A percentile compares a stretch with the other conserved stretches of the same genome.
Evolutionary conservation across 352 stramenopile species (phyloP).

Genomic region (Globisporangium paroecandrum): DNA sequence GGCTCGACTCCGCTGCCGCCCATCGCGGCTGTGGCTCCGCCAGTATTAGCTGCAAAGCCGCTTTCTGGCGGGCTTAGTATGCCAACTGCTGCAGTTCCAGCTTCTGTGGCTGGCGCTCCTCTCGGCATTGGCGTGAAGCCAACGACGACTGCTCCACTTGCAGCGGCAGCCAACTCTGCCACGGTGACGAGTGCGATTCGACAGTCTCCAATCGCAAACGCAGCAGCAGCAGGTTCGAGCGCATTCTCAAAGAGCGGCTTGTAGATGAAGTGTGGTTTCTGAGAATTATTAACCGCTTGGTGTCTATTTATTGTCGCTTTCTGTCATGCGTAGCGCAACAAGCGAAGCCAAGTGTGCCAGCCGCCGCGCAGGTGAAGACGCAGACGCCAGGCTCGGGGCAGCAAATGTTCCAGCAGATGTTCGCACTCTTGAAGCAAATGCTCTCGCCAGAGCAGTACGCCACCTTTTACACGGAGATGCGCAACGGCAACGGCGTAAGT

Average conservation of each 20-base stretch:
- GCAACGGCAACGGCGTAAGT: constrained; percentile 69
- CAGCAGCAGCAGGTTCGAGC: not conserved
- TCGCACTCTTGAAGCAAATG: constrained; percentile 80
- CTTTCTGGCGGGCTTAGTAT: constrained; percentile 10
- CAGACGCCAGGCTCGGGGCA: constrained; percentile 58
- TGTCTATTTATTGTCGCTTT: not conserved
- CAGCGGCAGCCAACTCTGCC: not conserved
- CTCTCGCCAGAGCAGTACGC: constrained; percentile 81
- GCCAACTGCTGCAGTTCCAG: constrained; percentile 5
- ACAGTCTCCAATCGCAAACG: not conserved
- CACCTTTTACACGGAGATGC: constrained; percentile 76
- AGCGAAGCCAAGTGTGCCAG: not conserved
- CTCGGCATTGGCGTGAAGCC: constrained; percentile 14
- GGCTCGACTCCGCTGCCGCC: constrained; percentile 20
- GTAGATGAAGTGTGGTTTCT: not conserved
- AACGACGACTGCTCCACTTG: constrained; percentile 1
- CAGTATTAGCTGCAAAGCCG: constrained; percentile 6
- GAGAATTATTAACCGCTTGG: not conserved
- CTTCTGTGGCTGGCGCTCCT: not conserved
- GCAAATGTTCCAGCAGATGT: constrained; percentile 88
- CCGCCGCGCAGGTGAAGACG: constrained; percentile 24
- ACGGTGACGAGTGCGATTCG: constrained; percentile 1
- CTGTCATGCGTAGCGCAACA: not conserved
- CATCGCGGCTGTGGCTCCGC: constrained; percentile 1
- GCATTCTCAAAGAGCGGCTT: not conserved